A percentile compares a stretch with the other conserved stretches of the same genome.
These are phyloP conservation scores for Pythium sukuiense DNA, from an alignment of 352 stramenopile species.

Conservation along the genomic window DNA sequence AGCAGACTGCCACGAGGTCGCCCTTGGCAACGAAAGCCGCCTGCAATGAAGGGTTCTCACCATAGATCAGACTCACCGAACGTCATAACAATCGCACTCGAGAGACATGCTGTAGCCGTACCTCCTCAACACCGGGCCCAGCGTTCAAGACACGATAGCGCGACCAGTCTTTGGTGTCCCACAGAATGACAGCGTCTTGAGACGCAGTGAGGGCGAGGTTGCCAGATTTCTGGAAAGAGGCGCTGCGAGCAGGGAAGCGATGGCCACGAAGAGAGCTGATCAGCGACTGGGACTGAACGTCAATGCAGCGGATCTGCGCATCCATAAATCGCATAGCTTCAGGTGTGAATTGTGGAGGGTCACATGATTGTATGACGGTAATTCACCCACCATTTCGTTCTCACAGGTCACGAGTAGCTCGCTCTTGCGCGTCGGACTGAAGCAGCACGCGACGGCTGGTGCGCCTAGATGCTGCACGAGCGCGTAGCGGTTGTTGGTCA, in stretches of 20 bases:
- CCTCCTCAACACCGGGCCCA: conserved; percentile 58
- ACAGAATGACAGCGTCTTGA: conserved; percentile 78
- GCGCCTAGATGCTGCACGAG: conserved; percentile 71
- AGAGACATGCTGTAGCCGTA: background rate
- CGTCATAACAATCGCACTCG: no score
- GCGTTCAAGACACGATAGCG: conserved; percentile 80
- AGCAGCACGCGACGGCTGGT: conserved; percentile 61
- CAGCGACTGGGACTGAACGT: conserved; percentile 69
- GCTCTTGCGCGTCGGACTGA: conserved; percentile 62
- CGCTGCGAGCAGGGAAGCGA: conserved; percentile 47
- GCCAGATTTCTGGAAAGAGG: conserved; percentile 71
- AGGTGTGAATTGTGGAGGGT: no score
- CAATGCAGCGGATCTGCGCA: conserved; percentile 58
- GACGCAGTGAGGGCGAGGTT: conserved; percentile 76
- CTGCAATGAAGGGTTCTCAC: conserved; percentile 8
- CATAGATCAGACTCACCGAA: background rate
- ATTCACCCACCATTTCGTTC: conserved; percentile 58
- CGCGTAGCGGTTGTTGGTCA: conserved; percentile 70
- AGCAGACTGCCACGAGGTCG: conserved; percentile 77
- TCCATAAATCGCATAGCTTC: background rate
- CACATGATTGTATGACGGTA: no score
- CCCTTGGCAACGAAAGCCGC: conserved; percentile 58
- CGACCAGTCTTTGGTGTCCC: conserved; percentile 85
- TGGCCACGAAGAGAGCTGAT: conserved; percentile 81
- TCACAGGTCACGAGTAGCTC: conserved; percentile 85